Evolutionary conservation across 805 yeast species (phyloP), one percentile per base, ranked within the genome.

Genomic region (Yarrowia porcina): DNA sequence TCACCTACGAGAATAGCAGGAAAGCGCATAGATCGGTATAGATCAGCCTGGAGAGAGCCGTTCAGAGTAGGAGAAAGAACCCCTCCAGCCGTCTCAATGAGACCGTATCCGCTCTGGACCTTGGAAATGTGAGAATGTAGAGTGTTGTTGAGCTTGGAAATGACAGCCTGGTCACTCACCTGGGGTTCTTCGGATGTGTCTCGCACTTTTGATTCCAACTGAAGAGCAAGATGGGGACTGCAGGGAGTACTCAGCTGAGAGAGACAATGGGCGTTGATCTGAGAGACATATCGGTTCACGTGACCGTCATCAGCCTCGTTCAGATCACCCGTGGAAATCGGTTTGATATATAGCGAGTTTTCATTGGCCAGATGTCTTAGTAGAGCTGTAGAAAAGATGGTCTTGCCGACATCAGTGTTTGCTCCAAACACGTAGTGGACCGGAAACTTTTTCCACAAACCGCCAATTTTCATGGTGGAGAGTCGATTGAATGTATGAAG

Each of bases 341-440:
- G 70, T 32, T 69, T 69, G n/a, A 69, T 30, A 32, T 68, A 69
- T 17, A 39, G 57, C 18, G 64, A 63, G 32, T 35, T 63, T 36
- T 35, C 54, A 18, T 36, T n/a, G 32, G 30, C 44, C 21, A 64
- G 17, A 8, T 39, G 57, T 28, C 64, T 50, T 9, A 64, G 60
- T 11, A 69, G 27, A 4, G 65, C 62, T 0, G 71, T 65, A 3
- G 71, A 54, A 13, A 68, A 39, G 27, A 69, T 54, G 2, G 71
- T 68, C 44, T 69, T 69, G 20, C 71, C 71, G 4, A 69, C 70
- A 39, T 68, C 68, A 2, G 71, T 69, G 63, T 69, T 69, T 11
- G 71, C 71, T 9, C 71, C 71, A 63, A 61, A 66, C 33, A 67
- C 61, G 41, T 56, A 56, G 9, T 56, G 61, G 12, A 56, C 39